Evolutionary conservation across 1,284 basidiomycete species (phyloP), one percentile per base, ranked within the genome.

Genomic region (Ceratobasidium theobromae): DNA sequence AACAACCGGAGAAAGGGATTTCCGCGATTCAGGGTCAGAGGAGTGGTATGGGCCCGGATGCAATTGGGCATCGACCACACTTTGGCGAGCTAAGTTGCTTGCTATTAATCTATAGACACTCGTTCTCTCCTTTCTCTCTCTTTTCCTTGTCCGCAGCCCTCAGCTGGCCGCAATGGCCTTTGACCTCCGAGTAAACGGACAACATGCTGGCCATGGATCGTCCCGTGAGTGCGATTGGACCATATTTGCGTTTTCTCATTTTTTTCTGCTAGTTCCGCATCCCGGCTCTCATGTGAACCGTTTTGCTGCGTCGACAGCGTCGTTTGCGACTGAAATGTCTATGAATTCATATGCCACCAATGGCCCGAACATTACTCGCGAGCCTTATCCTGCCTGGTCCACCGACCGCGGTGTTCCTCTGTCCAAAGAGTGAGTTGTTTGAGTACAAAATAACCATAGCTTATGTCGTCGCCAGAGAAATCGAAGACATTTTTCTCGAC

Each of bases 401-500:
- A 79, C 87, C 43, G 95, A 98, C 68, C 88, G 92, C 53, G 88
- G 95, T 72, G 97, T 98, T 69, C 96, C 96, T 12, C 81, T 99
- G 12, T 95, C 94, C 27, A 98, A 98, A 80, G 96, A 99, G 75
- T 72, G 45, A 57, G 72, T 70, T 4, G 30, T 9, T 51, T 8
- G 6, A 35, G 18, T 28, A 48, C 46, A 40, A 16, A 25, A 25
- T 23, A 27, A 5, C 33, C 12, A 33, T n/a, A 40, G 52, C 32
- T 49, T 18, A 54, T 32, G 28, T 64, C n/a, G n/a, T 25, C 25
- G 25, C 6, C 41, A 70, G 70, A 73, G 96, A 98, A 80, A 98
- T 98, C 68, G 96, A 98, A 77, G 96, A 98, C 75, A 93, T 98
- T 62, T 94, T 99, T 74, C 87, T 98, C 68, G 95, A 98, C 79